A percentile compares a stretch with the other conserved stretches of the same genome.
phyloP scores from a whole-genome alignment of 768 basidiomycete genomes.

The Phanerodontia chrysosporium region DNA sequence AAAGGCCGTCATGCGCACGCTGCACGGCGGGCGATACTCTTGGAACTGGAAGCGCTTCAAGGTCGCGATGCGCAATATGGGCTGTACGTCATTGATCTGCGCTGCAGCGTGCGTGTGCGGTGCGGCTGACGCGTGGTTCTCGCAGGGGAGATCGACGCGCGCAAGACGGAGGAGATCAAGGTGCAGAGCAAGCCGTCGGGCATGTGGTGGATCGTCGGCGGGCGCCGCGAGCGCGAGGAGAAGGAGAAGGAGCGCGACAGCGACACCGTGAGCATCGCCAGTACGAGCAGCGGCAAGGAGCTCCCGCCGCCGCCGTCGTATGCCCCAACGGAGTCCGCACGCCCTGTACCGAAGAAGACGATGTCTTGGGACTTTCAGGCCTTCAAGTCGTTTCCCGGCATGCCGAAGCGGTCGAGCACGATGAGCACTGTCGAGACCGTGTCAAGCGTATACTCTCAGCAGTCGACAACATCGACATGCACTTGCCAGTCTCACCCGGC shows the following conservation, averaged over 20 bases:
- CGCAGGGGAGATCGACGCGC: conserved; percentile 62
- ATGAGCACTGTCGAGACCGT: conserved; percentile 21
- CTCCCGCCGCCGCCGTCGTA: background rate
- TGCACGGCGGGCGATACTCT: conserved; percentile 72
- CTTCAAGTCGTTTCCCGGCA: conserved; percentile 21
- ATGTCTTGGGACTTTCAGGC: conserved; percentile 19
- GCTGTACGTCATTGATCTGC: conserved; percentile 50
- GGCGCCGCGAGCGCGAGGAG: conserved; percentile 10
- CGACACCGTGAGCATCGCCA: conserved; percentile 12
- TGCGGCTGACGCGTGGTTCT: background rate
- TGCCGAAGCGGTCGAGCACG: conserved; percentile 21
- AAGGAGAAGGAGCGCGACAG: conserved; percentile 11
- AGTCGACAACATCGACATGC: conserved; percentile 11
- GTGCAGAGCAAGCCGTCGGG: conserved; percentile 23
- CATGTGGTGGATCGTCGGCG: conserved; percentile 21
- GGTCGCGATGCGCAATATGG: conserved; percentile 76
- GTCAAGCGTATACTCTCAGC: conserved; percentile 10
- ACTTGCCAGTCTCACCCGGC: conserved; percentile 8
- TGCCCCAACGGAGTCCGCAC: background rate
- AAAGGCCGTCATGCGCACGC: conserved; percentile 67
- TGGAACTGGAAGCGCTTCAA: conserved; percentile 86
- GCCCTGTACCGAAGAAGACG: conserved; percentile 16
- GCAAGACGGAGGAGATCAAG: conserved; percentile 23
- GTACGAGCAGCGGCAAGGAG: conserved; percentile 11
- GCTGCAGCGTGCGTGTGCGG: background rate